Evolutionary conservation across 2,329 filamentous ascomycete genomes (phyloP).

Genomic region (Calonectria hongkongensis): DNA sequence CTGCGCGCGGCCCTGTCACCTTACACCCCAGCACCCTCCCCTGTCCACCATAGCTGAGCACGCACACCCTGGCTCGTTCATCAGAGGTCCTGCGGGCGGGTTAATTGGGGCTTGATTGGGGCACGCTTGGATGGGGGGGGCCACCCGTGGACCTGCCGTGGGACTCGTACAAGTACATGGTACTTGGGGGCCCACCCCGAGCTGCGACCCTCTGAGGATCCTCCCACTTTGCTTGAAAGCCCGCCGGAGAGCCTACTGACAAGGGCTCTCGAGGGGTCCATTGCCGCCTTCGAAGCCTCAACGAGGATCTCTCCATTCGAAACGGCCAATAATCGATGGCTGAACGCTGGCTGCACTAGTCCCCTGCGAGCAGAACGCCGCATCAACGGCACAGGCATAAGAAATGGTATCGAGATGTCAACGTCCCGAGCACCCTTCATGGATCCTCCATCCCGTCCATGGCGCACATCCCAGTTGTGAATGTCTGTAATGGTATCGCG

Average conservation of each 20-base stretch:
- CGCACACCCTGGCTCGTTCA: conserved; percentile 52
- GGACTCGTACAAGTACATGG: conserved; percentile 46
- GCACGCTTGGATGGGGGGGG: conserved; percentile 36
- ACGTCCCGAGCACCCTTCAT: conserved; percentile 24
- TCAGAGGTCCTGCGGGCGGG: conserved; percentile 50
- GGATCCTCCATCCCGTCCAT: conserved; percentile 17
- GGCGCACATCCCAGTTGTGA: conserved; percentile 18
- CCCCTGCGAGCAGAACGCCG: conserved; percentile 28
- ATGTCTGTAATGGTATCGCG: conserved; percentile 21
- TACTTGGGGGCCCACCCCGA: conserved; percentile 49
- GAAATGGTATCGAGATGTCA: conserved; percentile 20
- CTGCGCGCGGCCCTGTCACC: conserved; percentile 38
- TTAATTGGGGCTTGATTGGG: conserved; percentile 49
- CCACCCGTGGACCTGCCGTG: conserved; percentile 36
- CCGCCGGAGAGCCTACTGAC: conserved; percentile 41
- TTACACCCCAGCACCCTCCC: conserved; percentile 46
- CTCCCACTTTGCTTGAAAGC: conserved; percentile 29
- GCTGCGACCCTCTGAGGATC: conserved; percentile 44
- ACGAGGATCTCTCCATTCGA: conserved; percentile 44
- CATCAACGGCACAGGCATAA: conserved; percentile 21
- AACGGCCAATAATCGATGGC: conserved; percentile 50
- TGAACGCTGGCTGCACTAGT: conserved; percentile 47
- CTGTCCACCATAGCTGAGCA: conserved; percentile 42
- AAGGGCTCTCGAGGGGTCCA: conserved; percentile 46
- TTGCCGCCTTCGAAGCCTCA: conserved; percentile 51